Evolutionary conservation across 1,139 yeast species (phyloP).

Genomic region (Dujonia santamariae): DNA sequence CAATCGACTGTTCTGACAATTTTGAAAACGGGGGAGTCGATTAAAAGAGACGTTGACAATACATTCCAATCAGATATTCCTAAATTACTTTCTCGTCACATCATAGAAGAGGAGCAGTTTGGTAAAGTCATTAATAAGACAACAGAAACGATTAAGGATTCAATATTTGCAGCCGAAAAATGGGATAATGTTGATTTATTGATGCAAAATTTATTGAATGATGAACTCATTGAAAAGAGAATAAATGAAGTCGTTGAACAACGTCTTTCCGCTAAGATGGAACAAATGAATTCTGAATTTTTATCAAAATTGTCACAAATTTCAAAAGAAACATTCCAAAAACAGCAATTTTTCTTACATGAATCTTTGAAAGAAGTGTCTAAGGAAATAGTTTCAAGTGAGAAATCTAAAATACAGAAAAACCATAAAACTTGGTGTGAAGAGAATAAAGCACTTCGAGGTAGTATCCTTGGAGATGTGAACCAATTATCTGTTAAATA

Average conservation of each 20-base stretch:
- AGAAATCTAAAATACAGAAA: slow-evolving; percentile 1
- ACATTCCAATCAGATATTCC: background rate
- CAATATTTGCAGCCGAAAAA: too few species aligned
- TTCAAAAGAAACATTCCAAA: slow-evolving; percentile 8
- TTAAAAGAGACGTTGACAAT: background rate
- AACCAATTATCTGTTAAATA: background rate
- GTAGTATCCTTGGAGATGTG: background rate
- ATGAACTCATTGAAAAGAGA: slow-evolving; percentile 1
- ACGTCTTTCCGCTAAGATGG: slow-evolving; percentile 1
- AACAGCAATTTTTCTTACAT: slow-evolving; percentile 11
- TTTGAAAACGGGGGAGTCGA: background rate
- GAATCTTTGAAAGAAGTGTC: slow-evolving; percentile 10
- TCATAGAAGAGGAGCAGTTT: slow-evolving; percentile 14
- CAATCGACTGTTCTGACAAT: too few species aligned
- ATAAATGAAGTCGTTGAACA: slow-evolving; percentile 8
- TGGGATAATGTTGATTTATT: too few species aligned
- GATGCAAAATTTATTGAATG: too few species aligned
- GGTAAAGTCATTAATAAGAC: too few species aligned
- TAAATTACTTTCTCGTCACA: background rate
- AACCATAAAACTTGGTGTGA: slow-evolving; percentile 6
- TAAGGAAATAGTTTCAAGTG: slow-evolving; percentile 8
- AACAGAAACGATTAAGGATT: too few species aligned
- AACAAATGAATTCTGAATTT: slow-evolving; percentile 7
- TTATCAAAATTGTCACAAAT: slow-evolving; percentile 9
- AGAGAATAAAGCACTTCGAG: slow-evolving; percentile 2